Conservation (phyloP, 257 asterid genomes). For the Ballota nigra region DNA sequence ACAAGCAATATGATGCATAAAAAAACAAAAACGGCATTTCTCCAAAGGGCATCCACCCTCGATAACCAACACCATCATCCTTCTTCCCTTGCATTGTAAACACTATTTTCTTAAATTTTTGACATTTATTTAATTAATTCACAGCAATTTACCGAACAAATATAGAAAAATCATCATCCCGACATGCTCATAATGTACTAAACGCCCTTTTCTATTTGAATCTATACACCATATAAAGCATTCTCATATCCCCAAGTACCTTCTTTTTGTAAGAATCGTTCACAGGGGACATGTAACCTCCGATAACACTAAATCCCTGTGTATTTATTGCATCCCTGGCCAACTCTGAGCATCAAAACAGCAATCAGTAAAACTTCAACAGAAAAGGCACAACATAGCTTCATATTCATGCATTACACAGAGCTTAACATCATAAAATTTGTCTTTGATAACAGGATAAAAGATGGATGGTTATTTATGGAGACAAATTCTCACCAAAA, state of each 20-base stretch:
- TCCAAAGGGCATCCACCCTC: background rate
- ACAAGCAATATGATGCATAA: background rate
- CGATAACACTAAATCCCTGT: slow-evolving; percentile 68
- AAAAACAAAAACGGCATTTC: background rate
- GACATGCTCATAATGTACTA: background rate
- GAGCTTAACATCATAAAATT: slow-evolving; percentile 3
- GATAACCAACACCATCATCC: too few relatives aligned
- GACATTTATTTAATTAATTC: background rate
- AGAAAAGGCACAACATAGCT: background rate
- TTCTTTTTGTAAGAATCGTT: slow-evolving; percentile 83
- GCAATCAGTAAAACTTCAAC: background rate
- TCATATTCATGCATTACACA: background rate
- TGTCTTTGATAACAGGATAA: background rate
- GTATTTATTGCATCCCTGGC: slow-evolving; percentile 77
- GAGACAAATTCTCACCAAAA: slow-evolving; percentile 50
- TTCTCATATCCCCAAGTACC: slow-evolving; percentile 38
- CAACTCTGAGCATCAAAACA: slow-evolving; percentile 52
- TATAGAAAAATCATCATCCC: background rate
- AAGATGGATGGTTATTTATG: background rate
- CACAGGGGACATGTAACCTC: slow-evolving; percentile 96
- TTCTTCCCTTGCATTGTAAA: background rate
- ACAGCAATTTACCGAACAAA: background rate
- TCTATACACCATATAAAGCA: background rate
- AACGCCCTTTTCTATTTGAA: slow-evolving; percentile 48
- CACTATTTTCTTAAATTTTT: background rate